A percentile compares a stretch with the other conserved stretches of the same genome.
phyloP scores from a whole-genome alignment of 139 green algal species.

The Chlorella sp. region DNA sequence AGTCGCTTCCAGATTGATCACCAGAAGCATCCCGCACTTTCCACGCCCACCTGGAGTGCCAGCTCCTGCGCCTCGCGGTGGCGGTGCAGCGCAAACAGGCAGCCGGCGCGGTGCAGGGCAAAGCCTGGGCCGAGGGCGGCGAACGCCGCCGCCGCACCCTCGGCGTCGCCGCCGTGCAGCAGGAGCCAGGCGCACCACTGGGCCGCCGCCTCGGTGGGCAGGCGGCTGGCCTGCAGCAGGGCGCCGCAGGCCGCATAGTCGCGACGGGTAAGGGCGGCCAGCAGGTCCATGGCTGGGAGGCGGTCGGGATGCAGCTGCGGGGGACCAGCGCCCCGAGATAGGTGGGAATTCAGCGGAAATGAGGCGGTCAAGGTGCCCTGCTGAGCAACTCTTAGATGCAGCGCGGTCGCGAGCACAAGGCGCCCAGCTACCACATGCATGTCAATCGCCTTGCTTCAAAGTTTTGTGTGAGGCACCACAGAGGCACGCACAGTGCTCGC shows the following conservation, averaged over 20 bases:
- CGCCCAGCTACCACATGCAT: too few relatives aligned
- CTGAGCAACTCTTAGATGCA: too few relatives aligned
- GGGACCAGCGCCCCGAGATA: too few relatives aligned
- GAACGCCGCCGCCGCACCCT: not conserved
- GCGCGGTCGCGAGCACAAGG: too few relatives aligned
- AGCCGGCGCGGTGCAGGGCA: not conserved
- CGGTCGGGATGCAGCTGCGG: too few relatives aligned
- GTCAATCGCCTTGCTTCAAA: too few relatives aligned
- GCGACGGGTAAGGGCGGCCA: not conserved
- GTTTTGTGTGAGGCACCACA: too few relatives aligned
- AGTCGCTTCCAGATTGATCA: too few relatives aligned
- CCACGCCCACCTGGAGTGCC: not conserved
- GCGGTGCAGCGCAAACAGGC: not conserved
- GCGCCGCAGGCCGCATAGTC: constrained; percentile 1
- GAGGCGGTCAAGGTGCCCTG: too few relatives aligned
- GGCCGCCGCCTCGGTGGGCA: not conserved
- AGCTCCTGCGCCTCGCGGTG: constrained; percentile 3
- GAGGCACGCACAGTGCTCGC: too few relatives aligned
- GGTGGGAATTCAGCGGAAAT: too few relatives aligned
- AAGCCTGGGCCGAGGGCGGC: not conserved
- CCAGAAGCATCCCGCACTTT: not conserved
- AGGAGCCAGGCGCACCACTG: constrained; percentile 25
- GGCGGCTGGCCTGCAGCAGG: not conserved
- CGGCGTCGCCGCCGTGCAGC: not conserved
- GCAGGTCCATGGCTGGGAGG: not conserved